Conservation (phyloP, 2,329 filamentous ascomycete species). For the Monosporascus sp. region DNA sequence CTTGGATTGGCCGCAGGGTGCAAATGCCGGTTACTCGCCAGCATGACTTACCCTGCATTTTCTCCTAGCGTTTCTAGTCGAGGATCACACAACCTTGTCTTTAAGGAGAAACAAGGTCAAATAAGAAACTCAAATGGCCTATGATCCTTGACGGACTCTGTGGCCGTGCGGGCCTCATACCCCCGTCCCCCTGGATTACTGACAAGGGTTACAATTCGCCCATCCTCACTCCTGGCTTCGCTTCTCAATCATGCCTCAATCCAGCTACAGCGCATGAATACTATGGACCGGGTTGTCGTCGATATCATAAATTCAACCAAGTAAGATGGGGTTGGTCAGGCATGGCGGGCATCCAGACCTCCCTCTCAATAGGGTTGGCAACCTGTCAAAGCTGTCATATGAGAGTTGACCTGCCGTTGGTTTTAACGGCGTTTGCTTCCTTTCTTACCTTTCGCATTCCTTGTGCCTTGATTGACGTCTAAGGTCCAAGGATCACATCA, state of each 20-base stretch:
- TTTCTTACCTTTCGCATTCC: neutral
- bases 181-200: slow-evolving; percentile 9
- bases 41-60: slow-evolving; percentile 9
- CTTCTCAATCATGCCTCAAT: slow-evolving; percentile 6
- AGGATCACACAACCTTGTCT: slow-evolving; percentile 23
- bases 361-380: neutral
- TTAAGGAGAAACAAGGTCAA: slow-evolving; percentile 14
- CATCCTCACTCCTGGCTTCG: slow-evolving; percentile 4
- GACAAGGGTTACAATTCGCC: neutral
- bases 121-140: slow-evolving; percentile 18
- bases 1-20: too few relatives aligned
- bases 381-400: slow-evolving; percentile 6
- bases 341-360: neutral
- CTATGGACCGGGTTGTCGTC: slow-evolving; percentile 4
- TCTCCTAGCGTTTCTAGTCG: slow-evolving; percentile 20
- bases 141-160: slow-evolving; percentile 4
- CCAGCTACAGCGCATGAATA: slow-evolving; percentile 15
- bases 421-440: slow-evolving; percentile 3
- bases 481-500: neutral
- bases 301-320: slow-evolving; percentile 2
- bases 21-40: too few relatives aligned
- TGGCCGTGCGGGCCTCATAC: slow-evolving; percentile 14
- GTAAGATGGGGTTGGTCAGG: slow-evolving; percentile 2
- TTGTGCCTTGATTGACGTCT: neutral
- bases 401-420: slow-evolving; percentile 11